Percentiles rank a stretch among this genome's conserved stretches.
phyloP scores from a whole-genome alignment of 2,329 filamentous ascomycete genomes.

The Fusarium ramigenum region DNA sequence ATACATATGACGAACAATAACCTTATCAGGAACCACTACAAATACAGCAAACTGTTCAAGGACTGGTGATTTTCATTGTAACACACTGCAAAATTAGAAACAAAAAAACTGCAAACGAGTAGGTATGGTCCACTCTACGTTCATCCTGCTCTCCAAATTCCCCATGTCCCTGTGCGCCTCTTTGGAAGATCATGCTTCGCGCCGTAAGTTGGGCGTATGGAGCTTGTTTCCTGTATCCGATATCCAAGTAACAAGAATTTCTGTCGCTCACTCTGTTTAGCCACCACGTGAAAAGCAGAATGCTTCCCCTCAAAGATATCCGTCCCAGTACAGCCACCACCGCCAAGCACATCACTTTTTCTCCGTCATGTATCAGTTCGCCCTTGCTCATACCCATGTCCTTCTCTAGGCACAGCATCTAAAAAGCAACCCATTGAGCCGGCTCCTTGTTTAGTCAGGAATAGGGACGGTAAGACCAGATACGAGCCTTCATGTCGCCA shows the following conservation, averaged over 20 bases:
- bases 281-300: constrained; percentile 17
- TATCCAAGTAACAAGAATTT: constrained; percentile 39
- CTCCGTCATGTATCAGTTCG: constrained; percentile 7
- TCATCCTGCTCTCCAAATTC: constrained; percentile 38
- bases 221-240: constrained; percentile 28
- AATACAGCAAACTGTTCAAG: not conserved
- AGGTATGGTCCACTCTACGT: constrained; percentile 18
- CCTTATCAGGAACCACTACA: not conserved
- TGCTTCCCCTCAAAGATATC: constrained; percentile 7
- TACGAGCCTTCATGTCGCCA: constrained; percentile 96
- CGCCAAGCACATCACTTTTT: constrained; percentile 11
- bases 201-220: constrained; percentile 28
- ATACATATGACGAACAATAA: not conserved
- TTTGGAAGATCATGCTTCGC: constrained; percentile 34
- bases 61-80: constrained; percentile 42
- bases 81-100: constrained; percentile 35
- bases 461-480: constrained; percentile 83
- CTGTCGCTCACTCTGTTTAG: constrained; percentile 30
- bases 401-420: constrained; percentile 15
- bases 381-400: constrained; percentile 16
- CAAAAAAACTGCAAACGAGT: constrained; percentile 36
- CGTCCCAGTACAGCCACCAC: constrained; percentile 22
- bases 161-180: constrained; percentile 43
- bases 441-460: constrained; percentile 40
- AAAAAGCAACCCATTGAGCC: constrained; percentile 22